Base-by-base conservation (phyloP, 805 yeast genomes). In the Starmerella davenportii region DNA sequence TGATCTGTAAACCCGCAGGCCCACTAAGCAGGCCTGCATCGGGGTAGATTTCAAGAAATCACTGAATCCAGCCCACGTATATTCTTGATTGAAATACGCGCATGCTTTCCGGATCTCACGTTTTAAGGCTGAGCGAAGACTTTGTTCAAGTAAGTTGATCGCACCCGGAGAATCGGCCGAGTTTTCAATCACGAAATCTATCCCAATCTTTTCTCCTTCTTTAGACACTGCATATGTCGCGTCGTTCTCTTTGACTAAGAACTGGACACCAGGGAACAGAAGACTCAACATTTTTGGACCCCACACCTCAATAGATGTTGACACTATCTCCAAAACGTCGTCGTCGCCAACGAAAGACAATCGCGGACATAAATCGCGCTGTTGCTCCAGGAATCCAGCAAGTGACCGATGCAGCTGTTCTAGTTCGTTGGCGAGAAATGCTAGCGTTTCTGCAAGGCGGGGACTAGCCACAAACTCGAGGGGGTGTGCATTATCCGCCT, bases 261-360 rank as follows among this genome's bases (percentile, higher is more conserved):
- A 4, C 2, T 39, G 21, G 2, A 40, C 38, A 11, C 41, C 39
- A 1, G 40, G 48, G 28, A 43, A 43, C 3, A 42, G 36, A 5
- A 28, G 25, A 2, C 29, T 30, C 2, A 44, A 34, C 15, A 38
- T 37, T 24, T 44, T 44, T 30, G 18, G 27, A 13, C 34, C 43
- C 44, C 45, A 36, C 2, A 74, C 72, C 3, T 76, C 61, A 4
- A 53, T 58, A 2, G 37, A 30, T 8, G 45, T 24, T 2, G 95
- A 94, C 27, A 87, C 68, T 30, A 87, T 68, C 43, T 81, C 93
- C 25, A 87, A 60, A 23, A 87, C 58, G 53, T 87, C 95, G 43
- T 84, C 94, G 53, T 87, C 87, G 4, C 95, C 95, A 21, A 87
- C 60, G 52, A 87, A 85, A 50, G 76, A 84, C 40, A 84, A 76